These are phyloP conservation scores for Phlebiopsis flavidoalba DNA, from an alignment of 768 basidiomycete species.

Conservation along the genomic window DNA sequence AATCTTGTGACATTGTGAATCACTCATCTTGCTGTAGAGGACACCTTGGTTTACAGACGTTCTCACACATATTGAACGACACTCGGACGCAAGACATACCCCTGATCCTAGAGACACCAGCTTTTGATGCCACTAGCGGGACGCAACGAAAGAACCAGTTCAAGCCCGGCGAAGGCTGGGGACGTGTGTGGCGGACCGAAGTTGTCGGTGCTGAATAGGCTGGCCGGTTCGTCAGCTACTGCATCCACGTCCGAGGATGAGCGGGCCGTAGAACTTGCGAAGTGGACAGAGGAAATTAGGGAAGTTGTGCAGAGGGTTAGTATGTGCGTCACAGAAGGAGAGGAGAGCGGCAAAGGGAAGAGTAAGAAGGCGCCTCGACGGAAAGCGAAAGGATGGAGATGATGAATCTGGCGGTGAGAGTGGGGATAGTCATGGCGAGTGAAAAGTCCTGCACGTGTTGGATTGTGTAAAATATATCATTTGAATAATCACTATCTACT, in stretches of 20 bases:
- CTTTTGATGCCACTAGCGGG: constrained; percentile 41
- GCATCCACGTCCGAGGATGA: not conserved
- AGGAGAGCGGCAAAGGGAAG: constrained; percentile 14
- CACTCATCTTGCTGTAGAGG: constrained; percentile 40
- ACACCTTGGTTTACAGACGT: constrained; percentile 49
- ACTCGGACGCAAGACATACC: constrained; percentile 64
- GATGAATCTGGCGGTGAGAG: constrained; percentile 15
- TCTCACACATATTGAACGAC: constrained; percentile 56
- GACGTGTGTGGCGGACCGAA: constrained; percentile 65
- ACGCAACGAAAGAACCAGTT: constrained; percentile 3
- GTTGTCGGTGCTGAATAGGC: constrained; percentile 52
- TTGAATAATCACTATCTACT: not conserved
- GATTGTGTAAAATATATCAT: not conserved
- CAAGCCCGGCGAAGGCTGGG: constrained; percentile 30
- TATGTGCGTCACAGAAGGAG: constrained; percentile 9
- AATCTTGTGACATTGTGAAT: not conserved
- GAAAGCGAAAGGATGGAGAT: constrained; percentile 10
- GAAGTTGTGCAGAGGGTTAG: constrained; percentile 13
- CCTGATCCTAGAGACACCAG: constrained; percentile 79
- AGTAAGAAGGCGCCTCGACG: not conserved
- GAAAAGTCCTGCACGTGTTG: not conserved
- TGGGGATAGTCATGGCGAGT: constrained; percentile 18
- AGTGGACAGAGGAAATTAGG: constrained; percentile 14
- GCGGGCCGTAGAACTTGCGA: constrained; percentile 4
- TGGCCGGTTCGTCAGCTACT: constrained; percentile 23